Percentiles rank a stretch among this genome's conserved stretches.
Conservation (phyloP, 2,329 filamentous ascomycete genomes). For the Blastomyces gilchristii region DNA sequence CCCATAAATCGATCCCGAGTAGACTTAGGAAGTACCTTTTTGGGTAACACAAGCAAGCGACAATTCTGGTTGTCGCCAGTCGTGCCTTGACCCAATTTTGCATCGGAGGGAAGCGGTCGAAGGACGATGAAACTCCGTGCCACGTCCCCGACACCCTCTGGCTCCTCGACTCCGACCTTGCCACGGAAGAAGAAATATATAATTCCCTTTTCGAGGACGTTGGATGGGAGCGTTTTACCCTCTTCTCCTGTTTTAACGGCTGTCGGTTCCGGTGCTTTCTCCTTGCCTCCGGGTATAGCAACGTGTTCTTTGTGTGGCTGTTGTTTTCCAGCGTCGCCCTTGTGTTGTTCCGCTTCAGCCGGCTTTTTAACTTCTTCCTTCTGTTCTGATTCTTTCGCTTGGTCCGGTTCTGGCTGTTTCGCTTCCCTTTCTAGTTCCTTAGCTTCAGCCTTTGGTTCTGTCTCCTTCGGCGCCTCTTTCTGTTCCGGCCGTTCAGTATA, state of each 20-base stretch:
- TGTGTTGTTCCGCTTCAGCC: background rate
- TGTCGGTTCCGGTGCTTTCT: conserved; percentile 13
- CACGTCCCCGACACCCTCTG: conserved; percentile 59
- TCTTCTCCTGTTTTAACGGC: conserved; percentile 43
- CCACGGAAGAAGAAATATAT: conserved; percentile 85
- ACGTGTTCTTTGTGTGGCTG: conserved; percentile 11
- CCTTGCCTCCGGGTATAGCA: conserved; percentile 8
- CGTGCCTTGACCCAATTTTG: conserved; percentile 53
- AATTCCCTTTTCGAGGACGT: conserved; percentile 73
- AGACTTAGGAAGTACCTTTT: conserved; percentile 67
- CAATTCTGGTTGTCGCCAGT: conserved; percentile 51
- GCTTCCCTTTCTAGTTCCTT: conserved; percentile 3
- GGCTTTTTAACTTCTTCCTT: conserved; percentile 4
- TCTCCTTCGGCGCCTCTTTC: background rate
- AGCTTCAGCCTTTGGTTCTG: background rate
- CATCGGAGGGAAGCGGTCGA: conserved; percentile 58
- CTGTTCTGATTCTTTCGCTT: conserved; percentile 8
- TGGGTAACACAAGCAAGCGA: conserved; percentile 67
- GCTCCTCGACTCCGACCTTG: conserved; percentile 55
- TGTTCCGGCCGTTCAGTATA: conserved; percentile 10
- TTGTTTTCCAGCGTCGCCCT: background rate
- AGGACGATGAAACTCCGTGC: conserved; percentile 71
- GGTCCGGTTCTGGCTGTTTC: conserved; percentile 16
- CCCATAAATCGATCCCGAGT: conserved; percentile 63
- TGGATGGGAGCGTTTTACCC: conserved; percentile 45